Conservation (phyloP, 2,329 filamentous ascomycete genomes). For the Herpotrichia juniperi region DNA sequence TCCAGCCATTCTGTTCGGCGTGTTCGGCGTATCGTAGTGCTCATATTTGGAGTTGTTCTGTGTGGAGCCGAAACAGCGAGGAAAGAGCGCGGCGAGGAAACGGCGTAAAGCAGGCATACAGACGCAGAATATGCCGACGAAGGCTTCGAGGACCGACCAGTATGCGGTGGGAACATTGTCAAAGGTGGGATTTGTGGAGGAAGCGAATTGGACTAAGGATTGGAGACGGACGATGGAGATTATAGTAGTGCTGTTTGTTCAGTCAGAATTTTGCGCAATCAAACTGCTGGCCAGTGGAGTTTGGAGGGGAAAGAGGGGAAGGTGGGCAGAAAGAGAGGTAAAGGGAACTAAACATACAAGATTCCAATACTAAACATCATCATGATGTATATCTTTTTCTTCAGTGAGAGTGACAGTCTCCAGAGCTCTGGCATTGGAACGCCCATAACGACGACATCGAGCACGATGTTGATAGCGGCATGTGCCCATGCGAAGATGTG, state of each 20-base stretch:
- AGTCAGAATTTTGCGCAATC: background rate
- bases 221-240: slow-evolving; percentile 49
- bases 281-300: slow-evolving; percentile 45
- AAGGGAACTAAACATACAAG: slow-evolving; percentile 48
- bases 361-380: slow-evolving; percentile 46
- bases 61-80: slow-evolving; percentile 22
- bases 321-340: slow-evolving; percentile 39
- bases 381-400: slow-evolving; percentile 45
- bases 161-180: slow-evolving; percentile 28
- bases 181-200: slow-evolving; percentile 46
- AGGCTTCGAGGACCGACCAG: slow-evolving; percentile 22
- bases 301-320: too few relatives aligned
- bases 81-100: slow-evolving; percentile 37
- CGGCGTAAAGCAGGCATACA: slow-evolving; percentile 24
- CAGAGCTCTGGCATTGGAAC: slow-evolving; percentile 42
- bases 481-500: slow-evolving; percentile 41
- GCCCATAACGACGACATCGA: slow-evolving; percentile 38
- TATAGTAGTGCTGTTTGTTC: slow-evolving; percentile 24
- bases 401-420: slow-evolving; percentile 36
- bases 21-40: slow-evolving; percentile 5
- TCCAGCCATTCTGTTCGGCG: slow-evolving; percentile 3
- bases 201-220: slow-evolving; percentile 48
- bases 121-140: slow-evolving; percentile 22
- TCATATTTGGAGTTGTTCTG: slow-evolving; percentile 5
- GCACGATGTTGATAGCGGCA: slow-evolving; percentile 39